Base-by-base conservation (phyloP, 1,284 basidiomycete genomes). In the Dichomitus squalens region DNA sequence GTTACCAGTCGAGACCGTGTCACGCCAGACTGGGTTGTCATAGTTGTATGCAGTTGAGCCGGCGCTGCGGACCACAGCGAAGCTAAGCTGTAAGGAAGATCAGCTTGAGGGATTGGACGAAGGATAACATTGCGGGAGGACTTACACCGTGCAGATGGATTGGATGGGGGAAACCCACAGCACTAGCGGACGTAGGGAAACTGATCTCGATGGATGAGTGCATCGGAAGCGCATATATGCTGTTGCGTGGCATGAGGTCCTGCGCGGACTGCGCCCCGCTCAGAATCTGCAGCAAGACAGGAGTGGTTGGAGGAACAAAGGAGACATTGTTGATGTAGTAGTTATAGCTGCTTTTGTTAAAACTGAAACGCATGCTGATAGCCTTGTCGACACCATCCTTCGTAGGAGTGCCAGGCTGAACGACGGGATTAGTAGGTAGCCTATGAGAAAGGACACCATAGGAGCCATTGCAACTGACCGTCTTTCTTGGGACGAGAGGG, bases 61-160 rank as follows among this genome's bases (percentile, higher is more conserved):
- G 2, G 70, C 68, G 43, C 63, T 66, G n/a, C 68, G 69, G 21
- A 73, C 67, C 27, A 73, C 69, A 48, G 60, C 60, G 58, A 71
- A 71, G 20, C 57, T 57, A 47, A 70, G 68, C 60, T 61, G 51
- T 34, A 40, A 23, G 4, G 33, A 29, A 9, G 4, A 27, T 12
- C n/a, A 31, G 21, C 27, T 16, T 1, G 11, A 20, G n/a, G 7
- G 16, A 20, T 5, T n/a, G 23, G 7, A 23, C 7, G 18, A 3
- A 35, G 20, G n/a, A 31, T 16, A 31, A 4, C n/a, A 9, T 7
- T 3, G 11, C 27, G 23, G 18, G 7, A 33, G 31, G 12, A 58
- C 68, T 50, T 64, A 73, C 73, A 4, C 75, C 75, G 56, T 76
- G 75, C 33, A 76, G 56, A 63, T 76, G 75, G 61, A 76, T 66